A percentile compares a stretch with the other conserved stretches of the same genome.
These are phyloP conservation scores for Saccharomycopsis oosterbeekiorum DNA, from an alignment of 805 yeast species.

Conservation along the genomic window DNA sequence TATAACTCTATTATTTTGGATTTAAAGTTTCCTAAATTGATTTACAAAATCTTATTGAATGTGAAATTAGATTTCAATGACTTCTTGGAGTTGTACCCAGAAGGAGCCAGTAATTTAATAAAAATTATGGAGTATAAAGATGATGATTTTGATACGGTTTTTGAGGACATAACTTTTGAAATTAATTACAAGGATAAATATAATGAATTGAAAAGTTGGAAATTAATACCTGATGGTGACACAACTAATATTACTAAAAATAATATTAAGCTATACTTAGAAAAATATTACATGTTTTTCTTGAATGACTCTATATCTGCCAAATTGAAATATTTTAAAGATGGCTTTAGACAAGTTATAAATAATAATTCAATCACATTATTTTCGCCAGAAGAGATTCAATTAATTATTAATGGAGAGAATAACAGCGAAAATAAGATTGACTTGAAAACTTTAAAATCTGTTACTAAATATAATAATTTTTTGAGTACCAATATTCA, in stretches of 20 bases:
- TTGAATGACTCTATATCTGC: slow-evolving; percentile 42
- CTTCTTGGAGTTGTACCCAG: slow-evolving; percentile 59
- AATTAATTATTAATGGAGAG: slow-evolving; percentile 67
- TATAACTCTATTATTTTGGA: slow-evolving; percentile 85
- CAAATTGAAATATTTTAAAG: slow-evolving; percentile 49
- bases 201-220: slow-evolving; percentile 35
- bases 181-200: slow-evolving; percentile 40
- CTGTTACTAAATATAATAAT: slow-evolving; percentile 67
- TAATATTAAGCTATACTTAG: slow-evolving; percentile 53
- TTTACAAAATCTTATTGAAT: slow-evolving; percentile 64
- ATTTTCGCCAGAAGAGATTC: slow-evolving; percentile 76
- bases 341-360: slow-evolving; percentile 68
- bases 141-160: slow-evolving; percentile 35
- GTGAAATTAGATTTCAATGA: slow-evolving; percentile 52
- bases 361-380: slow-evolving; percentile 74
- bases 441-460: slow-evolving; percentile 56
- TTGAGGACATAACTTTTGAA: slow-evolving; percentile 51
- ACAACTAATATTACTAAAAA: slow-evolving; percentile 42
- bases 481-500: slow-evolving; percentile 35
- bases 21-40: slow-evolving; percentile 60
- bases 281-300: slow-evolving; percentile 50
- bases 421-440: slow-evolving; percentile 36
- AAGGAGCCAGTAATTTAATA: slow-evolving; percentile 42
- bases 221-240: slow-evolving; percentile 52
- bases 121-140: slow-evolving; percentile 36